phyloP scores from a whole-genome alignment of 2,329 filamentous ascomycete species.

The Cladophialophora immunda region DNA sequence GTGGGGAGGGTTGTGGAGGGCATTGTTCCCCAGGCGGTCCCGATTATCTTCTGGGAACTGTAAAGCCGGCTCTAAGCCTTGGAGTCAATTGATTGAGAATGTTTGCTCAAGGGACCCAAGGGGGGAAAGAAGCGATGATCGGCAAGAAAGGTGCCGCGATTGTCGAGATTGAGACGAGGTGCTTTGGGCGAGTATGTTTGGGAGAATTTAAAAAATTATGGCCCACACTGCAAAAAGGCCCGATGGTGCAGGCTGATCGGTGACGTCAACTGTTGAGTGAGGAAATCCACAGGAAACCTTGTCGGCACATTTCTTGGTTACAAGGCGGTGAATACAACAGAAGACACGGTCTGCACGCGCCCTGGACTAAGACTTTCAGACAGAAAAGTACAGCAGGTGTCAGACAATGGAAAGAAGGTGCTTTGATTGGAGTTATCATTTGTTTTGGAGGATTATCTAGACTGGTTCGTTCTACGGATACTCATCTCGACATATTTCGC shows the following conservation, averaged over 20 bases:
- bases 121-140: not conserved
- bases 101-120: not conserved
- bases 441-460: not conserved
- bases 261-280: conserved; percentile 1
- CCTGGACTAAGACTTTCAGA: not conserved
- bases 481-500: not conserved
- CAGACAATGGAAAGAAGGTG: not conserved
- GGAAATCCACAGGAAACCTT: not conserved
- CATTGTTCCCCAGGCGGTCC: not conserved
- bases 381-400: not conserved
- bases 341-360: not conserved
- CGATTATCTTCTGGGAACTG: not conserved
- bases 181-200: not conserved
- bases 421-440: not conserved
- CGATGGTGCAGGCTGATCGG: not conserved
- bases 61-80: not conserved
- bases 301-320: not conserved
- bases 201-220: not conserved
- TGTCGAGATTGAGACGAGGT: not conserved
- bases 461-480: not conserved
- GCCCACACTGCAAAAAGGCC: not conserved
- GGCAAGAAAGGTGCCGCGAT: not conserved
- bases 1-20: conserved; percentile 20
- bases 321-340: not conserved
- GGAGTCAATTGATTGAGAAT: conserved; percentile 1